These are phyloP conservation scores for Phytophthora quininea DNA, from an alignment of 352 stramenopile genomes.

Conservation along the genomic window DNA sequence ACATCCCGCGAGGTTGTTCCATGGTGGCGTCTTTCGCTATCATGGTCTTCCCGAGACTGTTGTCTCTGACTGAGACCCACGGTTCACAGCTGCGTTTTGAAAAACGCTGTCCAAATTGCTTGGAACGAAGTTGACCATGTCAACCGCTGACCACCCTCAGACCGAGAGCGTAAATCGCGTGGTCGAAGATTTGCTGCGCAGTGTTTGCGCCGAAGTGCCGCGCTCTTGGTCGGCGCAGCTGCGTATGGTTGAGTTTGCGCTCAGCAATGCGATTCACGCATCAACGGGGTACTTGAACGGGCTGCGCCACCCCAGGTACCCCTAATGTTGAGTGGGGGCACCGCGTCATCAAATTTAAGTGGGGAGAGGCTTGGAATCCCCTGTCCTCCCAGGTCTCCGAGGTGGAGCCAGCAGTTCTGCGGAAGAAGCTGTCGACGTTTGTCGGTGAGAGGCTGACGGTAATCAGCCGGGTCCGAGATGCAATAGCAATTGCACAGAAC, in stretches of 20 bases:
- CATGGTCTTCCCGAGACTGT: constrained; percentile 24
- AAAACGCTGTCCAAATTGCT: constrained; percentile 17
- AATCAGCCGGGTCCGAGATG: neutral
- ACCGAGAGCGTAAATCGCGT: constrained; percentile 33
- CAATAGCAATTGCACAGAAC: neutral
- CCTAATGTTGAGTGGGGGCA: neutral
- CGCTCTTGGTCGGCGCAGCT: constrained; percentile 23
- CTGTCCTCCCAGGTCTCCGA: constrained; percentile 1
- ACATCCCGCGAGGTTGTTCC: constrained; percentile 24
- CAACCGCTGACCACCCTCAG: constrained; percentile 24
- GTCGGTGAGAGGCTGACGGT: constrained; percentile 2
- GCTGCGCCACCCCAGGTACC: constrained; percentile 18
- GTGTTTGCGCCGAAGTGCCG: constrained; percentile 19
- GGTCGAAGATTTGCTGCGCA: constrained; percentile 25
- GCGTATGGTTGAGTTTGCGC: constrained; percentile 29
- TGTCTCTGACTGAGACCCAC: constrained; percentile 11
- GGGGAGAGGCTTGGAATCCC: neutral
- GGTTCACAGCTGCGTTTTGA: constrained; percentile 26
- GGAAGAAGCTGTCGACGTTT: constrained; percentile 1
- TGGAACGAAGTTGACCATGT: constrained; percentile 26
- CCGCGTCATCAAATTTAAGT: neutral
- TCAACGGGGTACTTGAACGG: constrained; percentile 22
- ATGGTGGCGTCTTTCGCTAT: constrained; percentile 27
- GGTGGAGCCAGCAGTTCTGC: neutral
- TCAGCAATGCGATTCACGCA: constrained; percentile 20